Conservation (phyloP, 2,329 filamentous ascomycete genomes). For the Leptographium radiaticola region DNA sequence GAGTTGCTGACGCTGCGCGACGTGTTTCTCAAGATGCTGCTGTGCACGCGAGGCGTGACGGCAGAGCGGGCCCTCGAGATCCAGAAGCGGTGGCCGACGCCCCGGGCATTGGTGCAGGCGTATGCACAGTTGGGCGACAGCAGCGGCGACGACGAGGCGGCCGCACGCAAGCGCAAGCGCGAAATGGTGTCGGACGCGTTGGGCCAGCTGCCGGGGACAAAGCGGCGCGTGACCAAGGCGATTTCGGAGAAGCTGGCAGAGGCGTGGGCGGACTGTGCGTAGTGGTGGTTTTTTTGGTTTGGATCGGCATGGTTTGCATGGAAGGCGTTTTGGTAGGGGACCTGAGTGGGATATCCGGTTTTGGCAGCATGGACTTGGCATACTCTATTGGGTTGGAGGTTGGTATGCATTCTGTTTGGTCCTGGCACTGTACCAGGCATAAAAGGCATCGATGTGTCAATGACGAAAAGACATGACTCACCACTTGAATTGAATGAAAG, state of each 20-base stretch:
- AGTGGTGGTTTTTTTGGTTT: too few species aligned
- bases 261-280: conserved; percentile 42
- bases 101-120: conserved; percentile 56
- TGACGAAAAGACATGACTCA: too few species aligned
- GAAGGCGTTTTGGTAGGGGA: too few species aligned
- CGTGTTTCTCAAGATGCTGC: conserved; percentile 72
- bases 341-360: too few species aligned
- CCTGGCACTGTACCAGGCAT: too few species aligned
- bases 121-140: conserved; percentile 44
- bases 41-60: conserved; percentile 64
- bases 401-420: neutral
- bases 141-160: conserved; percentile 21
- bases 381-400: neutral
- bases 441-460: too few species aligned
- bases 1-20: conserved; percentile 62
- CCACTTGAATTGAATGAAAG: too few species aligned
- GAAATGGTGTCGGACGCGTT: conserved; percentile 47
- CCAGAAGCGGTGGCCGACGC: conserved; percentile 65
- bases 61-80: conserved; percentile 71
- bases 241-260: conserved; percentile 60
- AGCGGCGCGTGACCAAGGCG: conserved; percentile 49
- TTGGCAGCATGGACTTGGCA: neutral
- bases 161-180: conserved; percentile 41
- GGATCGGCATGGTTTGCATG: neutral
- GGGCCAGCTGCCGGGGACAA: conserved; percentile 47